Evolutionary conservation across 2,329 filamentous ascomycete genomes (phyloP).

Genomic region (Fusarium pseudocircinatum): DNA sequence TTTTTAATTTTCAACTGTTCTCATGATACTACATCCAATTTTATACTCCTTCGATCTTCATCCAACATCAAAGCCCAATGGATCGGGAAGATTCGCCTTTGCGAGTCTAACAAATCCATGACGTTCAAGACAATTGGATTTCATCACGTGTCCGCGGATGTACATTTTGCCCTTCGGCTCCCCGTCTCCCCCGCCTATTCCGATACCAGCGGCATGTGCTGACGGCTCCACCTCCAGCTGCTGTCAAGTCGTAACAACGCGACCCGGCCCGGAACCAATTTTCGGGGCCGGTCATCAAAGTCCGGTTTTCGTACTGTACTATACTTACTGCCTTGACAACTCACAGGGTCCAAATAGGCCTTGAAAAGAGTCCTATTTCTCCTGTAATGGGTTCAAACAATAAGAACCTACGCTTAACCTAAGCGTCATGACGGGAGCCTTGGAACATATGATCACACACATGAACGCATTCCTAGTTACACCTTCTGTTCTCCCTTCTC

Average conservation of each 20-base stretch:
- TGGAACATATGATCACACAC: not conserved
- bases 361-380: not conserved
- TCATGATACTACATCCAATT: not conserved
- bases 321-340: not conserved
- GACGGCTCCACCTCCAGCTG: slow-evolving; percentile 20
- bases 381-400: not conserved
- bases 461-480: not conserved
- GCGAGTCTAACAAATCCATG: slow-evolving; percentile 28
- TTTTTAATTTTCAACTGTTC: not conserved
- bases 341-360: not conserved
- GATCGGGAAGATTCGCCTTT: slow-evolving; percentile 32
- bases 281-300: slow-evolving; percentile 28
- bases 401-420: too few species aligned
- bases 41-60: slow-evolving; percentile 1
- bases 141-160: slow-evolving; percentile 41
- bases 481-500: not conserved
- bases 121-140: slow-evolving; percentile 18
- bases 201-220: slow-evolving; percentile 31
- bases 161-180: slow-evolving; percentile 34
- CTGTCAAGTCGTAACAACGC: not conserved
- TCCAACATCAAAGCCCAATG: not conserved
- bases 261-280: slow-evolving; percentile 26
- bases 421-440: not conserved
- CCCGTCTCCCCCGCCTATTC: slow-evolving; percentile 25
- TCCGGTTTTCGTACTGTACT: slow-evolving; percentile 16